Conservation (phyloP, 805 yeast genomes). For the Yamadazyma akitaensis region DNA sequence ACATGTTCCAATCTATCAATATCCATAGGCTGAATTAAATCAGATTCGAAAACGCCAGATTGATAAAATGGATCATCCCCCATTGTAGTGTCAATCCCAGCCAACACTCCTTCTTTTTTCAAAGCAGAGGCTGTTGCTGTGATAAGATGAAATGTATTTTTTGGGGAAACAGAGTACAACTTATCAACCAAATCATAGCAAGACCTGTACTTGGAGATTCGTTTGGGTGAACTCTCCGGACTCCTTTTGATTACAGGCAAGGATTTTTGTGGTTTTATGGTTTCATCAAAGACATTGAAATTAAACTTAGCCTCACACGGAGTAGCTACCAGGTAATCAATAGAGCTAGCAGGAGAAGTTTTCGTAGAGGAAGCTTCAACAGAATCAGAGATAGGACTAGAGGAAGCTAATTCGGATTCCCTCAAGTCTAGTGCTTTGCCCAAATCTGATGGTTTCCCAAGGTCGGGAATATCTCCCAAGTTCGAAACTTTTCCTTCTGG, state of each 20-base stretch:
- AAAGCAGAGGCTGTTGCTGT: constrained; percentile 24
- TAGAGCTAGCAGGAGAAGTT: not conserved
- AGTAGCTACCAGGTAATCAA: not conserved
- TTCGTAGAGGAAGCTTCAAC: not conserved
- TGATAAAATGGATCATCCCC: not conserved
- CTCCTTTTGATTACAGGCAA: constrained; percentile 3
- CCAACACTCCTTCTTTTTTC: constrained; percentile 3
- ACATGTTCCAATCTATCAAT: constrained; percentile 1
- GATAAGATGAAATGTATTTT: constrained; percentile 34
- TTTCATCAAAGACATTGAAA: constrained; percentile 2
- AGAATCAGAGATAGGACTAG: not conserved
- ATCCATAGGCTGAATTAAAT: not conserved
- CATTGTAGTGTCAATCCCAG: constrained; percentile 1
- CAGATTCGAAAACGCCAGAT: not conserved
- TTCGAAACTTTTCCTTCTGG: not conserved
- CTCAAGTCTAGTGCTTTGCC: not conserved
- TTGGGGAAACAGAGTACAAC: constrained; percentile 40
- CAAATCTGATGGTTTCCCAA: not conserved
- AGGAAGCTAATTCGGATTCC: not conserved
- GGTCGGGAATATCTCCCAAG: not conserved
- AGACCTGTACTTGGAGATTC: constrained; percentile 16
- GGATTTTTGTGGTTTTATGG: constrained; percentile 3
- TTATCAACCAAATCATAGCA: constrained; percentile 30
- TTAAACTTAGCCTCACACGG: constrained; percentile 2
- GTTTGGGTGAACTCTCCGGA: constrained; percentile 1